Evolutionary conservation across 257 asterid species (phyloP), one percentile per base, ranked within the genome.

Genomic region (Jacaranda copaia): DNA sequence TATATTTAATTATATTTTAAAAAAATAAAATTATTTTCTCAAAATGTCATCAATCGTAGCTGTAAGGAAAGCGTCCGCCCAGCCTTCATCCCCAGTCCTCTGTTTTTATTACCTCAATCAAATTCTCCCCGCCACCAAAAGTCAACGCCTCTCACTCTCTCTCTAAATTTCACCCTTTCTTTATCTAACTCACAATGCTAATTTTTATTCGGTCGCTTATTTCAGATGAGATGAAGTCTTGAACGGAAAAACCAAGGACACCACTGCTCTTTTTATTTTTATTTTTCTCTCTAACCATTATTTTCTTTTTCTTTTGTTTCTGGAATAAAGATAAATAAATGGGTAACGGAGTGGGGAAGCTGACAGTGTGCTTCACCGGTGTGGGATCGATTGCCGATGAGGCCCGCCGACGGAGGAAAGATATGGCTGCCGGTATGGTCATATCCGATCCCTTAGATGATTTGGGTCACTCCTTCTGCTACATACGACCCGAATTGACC

Each of bases 291-390:
- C 60, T 32, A n/a, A 8, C 20, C 16, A 53, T 56, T 62, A 4
- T 49, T 39, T 69, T 63, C 48, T 59, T 19, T 68, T 43, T 61
- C 51, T 19, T 40, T 40, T 40, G 45, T 4, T 53, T 32, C n/a
- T 75, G 4, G 51, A 43, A n/a, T 13, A 11, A 58, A 16, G 40
- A 36, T 8, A 5, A 19, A 25, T n/a, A 61, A 74, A 94, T 95
- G 99, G 99, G 99, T 61, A 95, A 95, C 93, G 98, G 99, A 65
- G 89, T 79, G 42, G 98, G 99, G 78, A 94, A 92, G 86, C 87
- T 89, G 8, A 82, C 92, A 60, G 90, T 83, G 15, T 94, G 99
- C 82, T 92, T 92, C 91, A 86, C 84, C 83, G 94, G 92, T 32
- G 84, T 46, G 70, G 86, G 64, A 4, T 87, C 79, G 81, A 74